These are phyloP conservation scores for Aspergillus latus DNA, from an alignment of 2,329 filamentous ascomycete species.

Conservation along the genomic window DNA sequence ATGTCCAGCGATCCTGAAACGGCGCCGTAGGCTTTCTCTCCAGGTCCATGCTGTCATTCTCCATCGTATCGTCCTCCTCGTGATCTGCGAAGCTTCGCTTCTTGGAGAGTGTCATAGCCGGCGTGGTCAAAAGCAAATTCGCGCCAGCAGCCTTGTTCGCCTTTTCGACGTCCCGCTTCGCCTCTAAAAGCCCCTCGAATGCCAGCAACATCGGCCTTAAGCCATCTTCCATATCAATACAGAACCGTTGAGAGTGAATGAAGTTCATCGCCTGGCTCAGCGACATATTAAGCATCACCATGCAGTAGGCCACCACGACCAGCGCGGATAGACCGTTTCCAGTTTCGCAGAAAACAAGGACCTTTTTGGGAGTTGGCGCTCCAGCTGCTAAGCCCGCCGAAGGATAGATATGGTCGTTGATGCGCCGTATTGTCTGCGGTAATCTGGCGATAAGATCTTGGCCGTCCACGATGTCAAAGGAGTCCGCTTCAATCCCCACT, in stretches of 20 bases:
- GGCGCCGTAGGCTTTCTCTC: constrained; percentile 35
- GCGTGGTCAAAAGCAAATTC: constrained; percentile 17
- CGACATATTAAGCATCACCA: constrained; percentile 69
- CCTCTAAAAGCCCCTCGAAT: constrained; percentile 44
- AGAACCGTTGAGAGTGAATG: constrained; percentile 72
- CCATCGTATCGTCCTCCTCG: constrained; percentile 28
- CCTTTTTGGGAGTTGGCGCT: constrained; percentile 56
- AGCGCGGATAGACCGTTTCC: constrained; percentile 82
- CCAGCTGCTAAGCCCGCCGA: constrained; percentile 19
- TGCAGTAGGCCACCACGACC: constrained; percentile 79
- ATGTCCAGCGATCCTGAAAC: constrained; percentile 32
- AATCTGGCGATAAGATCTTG: constrained; percentile 67
- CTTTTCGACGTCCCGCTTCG: constrained; percentile 44
- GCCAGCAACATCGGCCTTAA: constrained; percentile 37
- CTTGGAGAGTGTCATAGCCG: constrained; percentile 20
- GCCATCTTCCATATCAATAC: constrained; percentile 67
- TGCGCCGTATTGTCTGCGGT: constrained; percentile 58
- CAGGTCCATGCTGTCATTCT: constrained; percentile 19
- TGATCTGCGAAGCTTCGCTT: constrained; percentile 37
- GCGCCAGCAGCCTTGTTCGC: constrained; percentile 22
- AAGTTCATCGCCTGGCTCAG: constrained; percentile 67
- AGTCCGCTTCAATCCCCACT: constrained; percentile 61
- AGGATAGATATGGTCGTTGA: constrained; percentile 70
- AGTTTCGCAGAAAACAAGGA: constrained; percentile 85
- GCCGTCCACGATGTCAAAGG: constrained; percentile 64